phyloP scores from a whole-genome alignment of 257 asterid genomes.

The Solanum sitiens region DNA sequence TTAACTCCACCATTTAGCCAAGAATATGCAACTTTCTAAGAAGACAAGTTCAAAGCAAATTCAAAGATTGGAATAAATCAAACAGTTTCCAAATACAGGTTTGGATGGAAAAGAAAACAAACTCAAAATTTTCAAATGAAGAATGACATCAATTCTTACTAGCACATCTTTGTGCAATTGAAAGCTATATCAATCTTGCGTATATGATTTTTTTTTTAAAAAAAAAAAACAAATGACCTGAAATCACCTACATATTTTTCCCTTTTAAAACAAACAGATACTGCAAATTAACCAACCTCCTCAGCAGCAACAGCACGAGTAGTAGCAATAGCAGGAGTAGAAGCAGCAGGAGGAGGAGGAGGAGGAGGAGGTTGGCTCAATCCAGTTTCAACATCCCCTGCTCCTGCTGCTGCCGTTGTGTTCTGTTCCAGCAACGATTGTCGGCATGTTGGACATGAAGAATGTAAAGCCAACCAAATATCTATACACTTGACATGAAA shows the following conservation, averaged over 20 bases:
- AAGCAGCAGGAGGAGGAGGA: background rate
- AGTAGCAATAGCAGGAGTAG: background rate
- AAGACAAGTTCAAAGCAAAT: background rate
- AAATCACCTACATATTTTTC: background rate
- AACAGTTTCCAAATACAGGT: background rate
- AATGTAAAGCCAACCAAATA: slow-evolving; percentile 60
- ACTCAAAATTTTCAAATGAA: background rate
- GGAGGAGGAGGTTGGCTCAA: background rate
- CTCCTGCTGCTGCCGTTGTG: background rate
- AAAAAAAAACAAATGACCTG: background rate
- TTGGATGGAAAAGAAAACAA: background rate
- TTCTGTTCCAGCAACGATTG: slow-evolving; percentile 39
- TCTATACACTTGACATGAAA: slow-evolving; percentile 68
- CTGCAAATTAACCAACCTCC: slow-evolving; percentile 25
- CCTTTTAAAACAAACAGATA: background rate
- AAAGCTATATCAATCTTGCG: background rate
- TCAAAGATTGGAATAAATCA: background rate
- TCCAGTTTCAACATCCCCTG: slow-evolving; percentile 15
- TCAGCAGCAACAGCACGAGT: slow-evolving; percentile 18
- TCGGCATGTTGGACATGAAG: slow-evolving; percentile 78
- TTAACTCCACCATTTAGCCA: background rate
- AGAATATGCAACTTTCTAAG: background rate
- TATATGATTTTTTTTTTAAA: background rate
- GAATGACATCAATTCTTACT: background rate
- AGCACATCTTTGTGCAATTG: background rate